Base-by-base conservation (phyloP, 2,329 filamentous ascomycete species). In the Trichoderma cornu-damae region DNA sequence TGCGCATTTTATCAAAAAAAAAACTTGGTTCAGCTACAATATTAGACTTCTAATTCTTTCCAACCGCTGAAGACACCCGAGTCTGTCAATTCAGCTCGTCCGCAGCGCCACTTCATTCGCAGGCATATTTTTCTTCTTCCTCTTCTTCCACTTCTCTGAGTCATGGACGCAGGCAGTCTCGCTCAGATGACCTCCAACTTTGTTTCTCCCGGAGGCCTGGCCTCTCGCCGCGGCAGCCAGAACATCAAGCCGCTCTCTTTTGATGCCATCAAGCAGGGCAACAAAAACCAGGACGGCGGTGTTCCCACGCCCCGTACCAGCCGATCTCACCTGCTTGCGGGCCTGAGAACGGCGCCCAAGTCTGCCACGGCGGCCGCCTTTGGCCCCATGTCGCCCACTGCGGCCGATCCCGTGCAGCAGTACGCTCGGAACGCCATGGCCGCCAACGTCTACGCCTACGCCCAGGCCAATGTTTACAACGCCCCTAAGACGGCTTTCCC, bases 181-280 rank as follows among this genome's bases (percentile, higher is more conserved):
- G 88, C 91, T 94, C 91, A 95, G 83, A 97, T 97, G 93, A 89
- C 90, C 79, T 93, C 90, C 80, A 89, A 86, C 80, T 89, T 89
- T 73, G 77, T 82, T 72, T 80, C 87, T 73, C 79, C 83, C 53
- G 84, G 88, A 63, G 89, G 91, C 68, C 88, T 96, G 69, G 90
- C 90, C 62, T 93, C 92, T 24, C 80, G 82, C 67, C 87, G 94
- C 63, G 90, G 95, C 69, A 89, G 90, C 64, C 84, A 89, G 68
- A 87, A 89, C 71, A 87, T 96, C 75, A 96, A 96, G 79, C 90
- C 91, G 64, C 82, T 96, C 73, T 96, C 77, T 63, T 92, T 87
- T 71, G 89, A 86, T 65, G 78, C 79, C 52, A 82, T 81, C 62
- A 91, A 88, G 72, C 81, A 88, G 58, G 82, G 85, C 69, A 82